Conservation (phyloP, 2,329 filamentous ascomycete species). For the Grosmannia huntii region DNA sequence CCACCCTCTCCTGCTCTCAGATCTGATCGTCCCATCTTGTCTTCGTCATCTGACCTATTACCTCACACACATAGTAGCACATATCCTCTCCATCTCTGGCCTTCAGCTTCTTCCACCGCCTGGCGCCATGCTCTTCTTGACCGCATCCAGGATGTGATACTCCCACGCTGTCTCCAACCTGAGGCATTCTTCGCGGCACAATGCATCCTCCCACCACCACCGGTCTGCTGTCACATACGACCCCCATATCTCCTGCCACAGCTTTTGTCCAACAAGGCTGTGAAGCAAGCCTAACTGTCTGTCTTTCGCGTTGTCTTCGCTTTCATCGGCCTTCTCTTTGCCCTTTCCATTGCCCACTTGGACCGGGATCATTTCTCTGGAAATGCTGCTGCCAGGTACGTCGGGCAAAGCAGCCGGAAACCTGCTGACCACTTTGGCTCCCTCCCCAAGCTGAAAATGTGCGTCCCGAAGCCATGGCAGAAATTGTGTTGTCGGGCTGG, state of each 20-base stretch:
- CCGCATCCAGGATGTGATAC: conserved; percentile 42
- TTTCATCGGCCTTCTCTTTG: not conserved
- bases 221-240: conserved; percentile 30
- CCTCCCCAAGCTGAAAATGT: conserved; percentile 34
- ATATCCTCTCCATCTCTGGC: not conserved
- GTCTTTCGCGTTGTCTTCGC: not conserved
- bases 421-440: conserved; percentile 32
- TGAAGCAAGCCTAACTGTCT: conserved; percentile 25
- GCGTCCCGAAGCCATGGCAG: conserved; percentile 46
- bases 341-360: not conserved
- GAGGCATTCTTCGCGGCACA: conserved; percentile 41
- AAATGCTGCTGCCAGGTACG: not conserved
- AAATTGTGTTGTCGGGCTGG: conserved; percentile 44
- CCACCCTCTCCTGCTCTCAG: not conserved
- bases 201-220: conserved; percentile 52
- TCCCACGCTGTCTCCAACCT: conserved; percentile 44
- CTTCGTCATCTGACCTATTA: not conserved
- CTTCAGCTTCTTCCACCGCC: not conserved
- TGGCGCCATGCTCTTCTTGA: conserved; percentile 25
- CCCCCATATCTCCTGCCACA: conserved; percentile 52
- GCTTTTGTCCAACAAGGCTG: conserved; percentile 38
- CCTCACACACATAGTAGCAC: not conserved
- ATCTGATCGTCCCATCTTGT: not conserved
- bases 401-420: conserved; percentile 30
- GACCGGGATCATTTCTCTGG: not conserved